Base-by-base conservation (phyloP, 2,329 filamentous ascomycete genomes). In the Camillea tinctor region DNA sequence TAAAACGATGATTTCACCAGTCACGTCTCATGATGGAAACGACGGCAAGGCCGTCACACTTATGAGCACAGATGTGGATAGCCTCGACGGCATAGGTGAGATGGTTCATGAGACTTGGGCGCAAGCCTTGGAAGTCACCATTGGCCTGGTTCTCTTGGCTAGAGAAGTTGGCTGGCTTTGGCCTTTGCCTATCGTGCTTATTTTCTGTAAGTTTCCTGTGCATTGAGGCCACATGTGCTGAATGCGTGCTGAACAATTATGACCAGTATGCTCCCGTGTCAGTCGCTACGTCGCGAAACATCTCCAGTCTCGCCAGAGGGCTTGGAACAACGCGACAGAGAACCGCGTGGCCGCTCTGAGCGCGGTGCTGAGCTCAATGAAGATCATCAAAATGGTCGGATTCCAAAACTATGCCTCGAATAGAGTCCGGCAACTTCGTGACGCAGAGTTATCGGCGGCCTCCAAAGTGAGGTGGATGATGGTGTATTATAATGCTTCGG, bases 31-130 rank as follows among this genome's bases (percentile, higher is more conserved):
- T 50, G 70, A 73, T 17, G n/a, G n/a, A n/a, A n/a, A n/a, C n/a
- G 68, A 75, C 15, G 74, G 73, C 2, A 72, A 69, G 30, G 72
- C 73, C 1, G 65, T 75, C 1, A 77, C 77, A 0, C 67, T 81
- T 0, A 75, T 76, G 68, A 80, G 73, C 59, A 79, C 72, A 1
- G 79, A 81, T 64, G 70, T 74, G 1, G 72, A 75, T 13, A 71
- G 66, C 55, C 64, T 80, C 0, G 72, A 71, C 1, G 64, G 64
- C 0, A 68, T 73, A 5, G 70, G 67, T 0, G 67, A 71, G 26
- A 75, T 80, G 73, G 60, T 77, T 15, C 77, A 80, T 53, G 78
- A 80, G 50, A 73, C 71, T 0, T 80, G 78, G 76, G 78, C 74
- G 0, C 71, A 77, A 15, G 44, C 73, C 1, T n/a, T 80, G 0